A percentile compares a stretch with the other conserved stretches of the same genome.
Evolutionary conservation across 2,329 filamentous ascomycete genomes (phyloP).

Genomic region (Passalora sequoiae): DNA sequence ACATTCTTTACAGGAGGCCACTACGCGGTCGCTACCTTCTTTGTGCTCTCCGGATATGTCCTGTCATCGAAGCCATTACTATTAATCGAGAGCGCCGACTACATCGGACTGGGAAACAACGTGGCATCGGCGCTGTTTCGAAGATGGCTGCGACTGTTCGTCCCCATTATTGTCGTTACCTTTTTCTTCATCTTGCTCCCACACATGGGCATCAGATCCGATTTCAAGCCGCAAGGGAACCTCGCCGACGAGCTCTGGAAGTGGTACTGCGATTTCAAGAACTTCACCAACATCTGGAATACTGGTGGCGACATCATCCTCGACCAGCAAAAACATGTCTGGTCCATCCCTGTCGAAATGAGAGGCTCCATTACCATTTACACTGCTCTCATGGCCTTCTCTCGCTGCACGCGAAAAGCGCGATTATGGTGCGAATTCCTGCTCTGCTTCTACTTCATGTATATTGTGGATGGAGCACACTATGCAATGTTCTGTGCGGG

Average conservation of each 20-base stretch:
- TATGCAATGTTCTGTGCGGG: slow-evolving; percentile 57
- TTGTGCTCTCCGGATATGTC: slow-evolving; percentile 51
- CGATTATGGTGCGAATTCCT: slow-evolving; percentile 51
- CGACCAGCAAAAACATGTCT: slow-evolving; percentile 55
- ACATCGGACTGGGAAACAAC: slow-evolving; percentile 36
- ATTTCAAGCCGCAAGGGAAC: slow-evolving; percentile 34
- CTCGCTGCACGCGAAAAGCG: slow-evolving; percentile 50
- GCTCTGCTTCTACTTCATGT: slow-evolving; percentile 62
- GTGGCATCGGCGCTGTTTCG: slow-evolving; percentile 48
- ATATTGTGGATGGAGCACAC: slow-evolving; percentile 61
- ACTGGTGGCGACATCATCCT: slow-evolving; percentile 55
- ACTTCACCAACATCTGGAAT: slow-evolving; percentile 63
- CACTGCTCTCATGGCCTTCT: slow-evolving; percentile 53
- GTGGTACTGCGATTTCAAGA: slow-evolving; percentile 56
- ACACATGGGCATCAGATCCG: slow-evolving; percentile 42
- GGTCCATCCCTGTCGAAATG: slow-evolving; percentile 62
- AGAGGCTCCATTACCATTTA: slow-evolving; percentile 61
- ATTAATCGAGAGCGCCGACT: slow-evolving; percentile 31
- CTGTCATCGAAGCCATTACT: slow-evolving; percentile 45
- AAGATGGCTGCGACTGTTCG: slow-evolving; percentile 47
- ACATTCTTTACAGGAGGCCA: slow-evolving; percentile 59
- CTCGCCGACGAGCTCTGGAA: slow-evolving; percentile 50
- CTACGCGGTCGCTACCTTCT: slow-evolving; percentile 52
- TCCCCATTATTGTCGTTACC: slow-evolving; percentile 52
- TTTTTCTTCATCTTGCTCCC: slow-evolving; percentile 51